A percentile compares a stretch with the other conserved stretches of the same genome.
Conservation (phyloP, 768 basidiomycete genomes). For the Tulasnella sp. region DNA sequence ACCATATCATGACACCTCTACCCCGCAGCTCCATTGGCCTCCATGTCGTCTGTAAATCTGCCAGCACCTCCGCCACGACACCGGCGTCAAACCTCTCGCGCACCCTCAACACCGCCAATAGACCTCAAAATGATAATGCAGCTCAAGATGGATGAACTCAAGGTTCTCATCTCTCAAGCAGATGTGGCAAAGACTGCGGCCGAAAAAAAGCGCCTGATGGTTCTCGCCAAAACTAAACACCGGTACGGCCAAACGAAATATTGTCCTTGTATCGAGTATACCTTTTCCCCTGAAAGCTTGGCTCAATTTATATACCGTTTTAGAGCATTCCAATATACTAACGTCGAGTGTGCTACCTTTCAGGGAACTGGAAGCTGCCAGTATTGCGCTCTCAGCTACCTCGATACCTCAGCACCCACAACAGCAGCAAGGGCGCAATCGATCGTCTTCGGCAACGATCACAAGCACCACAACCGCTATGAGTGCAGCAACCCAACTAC, state of each 20-base stretch:
- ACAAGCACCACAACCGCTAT: too few relatives aligned
- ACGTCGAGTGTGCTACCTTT: background rate
- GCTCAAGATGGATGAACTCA: background rate
- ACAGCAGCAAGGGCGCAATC: background rate
- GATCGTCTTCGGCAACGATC: too few relatives aligned
- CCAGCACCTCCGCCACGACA: background rate
- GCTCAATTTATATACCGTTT: too few relatives aligned
- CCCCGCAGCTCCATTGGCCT: too few relatives aligned
- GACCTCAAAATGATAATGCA: background rate
- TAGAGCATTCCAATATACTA: too few relatives aligned
- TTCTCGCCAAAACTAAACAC: background rate
- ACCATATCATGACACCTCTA: background rate
- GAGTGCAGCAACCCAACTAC: too few relatives aligned
- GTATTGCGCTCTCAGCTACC: too few relatives aligned
- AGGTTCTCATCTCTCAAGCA: background rate
- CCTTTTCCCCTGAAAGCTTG: too few relatives aligned
- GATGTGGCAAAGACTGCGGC: background rate
- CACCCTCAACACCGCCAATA: background rate
- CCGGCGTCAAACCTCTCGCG: background rate
- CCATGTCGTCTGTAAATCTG: background rate
- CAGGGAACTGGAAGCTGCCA: too few relatives aligned
- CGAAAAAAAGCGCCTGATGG: background rate
- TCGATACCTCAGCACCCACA: background rate
- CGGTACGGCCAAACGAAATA: background rate
- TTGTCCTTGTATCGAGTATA: background rate